phyloP scores from a whole-genome alignment of 108 stramenopile species.

The Nitzschia sp. region DNA sequence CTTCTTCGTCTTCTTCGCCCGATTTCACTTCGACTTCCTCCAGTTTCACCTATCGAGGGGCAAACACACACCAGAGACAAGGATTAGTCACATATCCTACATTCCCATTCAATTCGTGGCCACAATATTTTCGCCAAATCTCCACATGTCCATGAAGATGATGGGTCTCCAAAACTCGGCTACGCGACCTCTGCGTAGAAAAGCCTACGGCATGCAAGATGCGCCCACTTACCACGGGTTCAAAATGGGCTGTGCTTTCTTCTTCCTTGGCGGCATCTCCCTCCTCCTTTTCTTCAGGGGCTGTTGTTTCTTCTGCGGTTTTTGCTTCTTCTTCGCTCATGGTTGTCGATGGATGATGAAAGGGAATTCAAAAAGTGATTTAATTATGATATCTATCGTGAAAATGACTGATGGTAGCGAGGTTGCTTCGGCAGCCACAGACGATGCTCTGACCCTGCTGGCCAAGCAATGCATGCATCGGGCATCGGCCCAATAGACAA shows the following conservation, averaged over 20 bases:
- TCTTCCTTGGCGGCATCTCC: constrained; percentile 61
- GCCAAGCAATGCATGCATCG: no score
- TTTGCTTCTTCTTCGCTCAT: constrained; percentile 22
- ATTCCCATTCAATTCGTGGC: background rate
- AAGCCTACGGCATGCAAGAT: background rate
- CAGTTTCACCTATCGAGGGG: constrained; percentile 87
- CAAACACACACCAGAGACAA: background rate
- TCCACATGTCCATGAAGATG: background rate
- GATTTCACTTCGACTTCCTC: constrained; percentile 98
- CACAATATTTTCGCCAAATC: background rate
- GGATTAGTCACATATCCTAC: background rate
- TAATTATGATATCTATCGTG: no score
- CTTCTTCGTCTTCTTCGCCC: constrained; percentile 97
- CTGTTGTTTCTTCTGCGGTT: constrained; percentile 13
- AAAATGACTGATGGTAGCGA: no score
- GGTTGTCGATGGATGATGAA: background rate
- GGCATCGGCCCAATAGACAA: no score
- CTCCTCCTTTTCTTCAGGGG: constrained; percentile 29
- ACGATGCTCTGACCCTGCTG: no score
- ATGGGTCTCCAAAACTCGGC: no score
- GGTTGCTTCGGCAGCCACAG: no score
- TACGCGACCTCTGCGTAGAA: background rate
- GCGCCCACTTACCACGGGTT: constrained; percentile 78
- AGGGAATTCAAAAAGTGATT: no score
- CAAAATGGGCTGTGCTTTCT: constrained; percentile 89